phyloP scores from a whole-genome alignment of 2,329 filamentous ascomycete species.

The Dactylellina cionopaga region DNA sequence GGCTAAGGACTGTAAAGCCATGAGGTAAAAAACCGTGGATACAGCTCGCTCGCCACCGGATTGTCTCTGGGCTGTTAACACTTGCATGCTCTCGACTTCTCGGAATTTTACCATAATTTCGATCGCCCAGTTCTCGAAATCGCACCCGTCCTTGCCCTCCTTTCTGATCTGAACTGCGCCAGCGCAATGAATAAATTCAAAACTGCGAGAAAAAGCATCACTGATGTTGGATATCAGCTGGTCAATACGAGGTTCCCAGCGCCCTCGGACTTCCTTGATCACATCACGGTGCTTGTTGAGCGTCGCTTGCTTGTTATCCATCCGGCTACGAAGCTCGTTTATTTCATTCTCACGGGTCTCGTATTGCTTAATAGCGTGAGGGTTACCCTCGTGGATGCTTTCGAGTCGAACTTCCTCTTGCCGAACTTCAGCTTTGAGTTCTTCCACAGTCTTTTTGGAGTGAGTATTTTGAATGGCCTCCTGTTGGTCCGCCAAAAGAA shows the following conservation, averaged over 20 bases:
- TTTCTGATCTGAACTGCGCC: slow-evolving; percentile 90
- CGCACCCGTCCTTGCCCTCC: slow-evolving; percentile 72
- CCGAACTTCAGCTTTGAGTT: slow-evolving; percentile 77
- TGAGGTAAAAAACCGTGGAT: slow-evolving; percentile 98
- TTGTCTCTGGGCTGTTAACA: slow-evolving; percentile 90
- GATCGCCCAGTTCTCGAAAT: slow-evolving; percentile 89
- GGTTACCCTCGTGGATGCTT: slow-evolving; percentile 80
- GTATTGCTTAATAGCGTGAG: slow-evolving; percentile 78
- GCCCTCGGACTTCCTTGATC: slow-evolving; percentile 73
- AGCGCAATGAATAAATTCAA: slow-evolving; percentile 91
- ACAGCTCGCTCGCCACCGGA: slow-evolving; percentile 96
- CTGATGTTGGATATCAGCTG: slow-evolving; percentile 81
- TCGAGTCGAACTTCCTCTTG: slow-evolving; percentile 79
- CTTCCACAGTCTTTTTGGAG: slow-evolving; percentile 68
- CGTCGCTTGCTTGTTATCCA: slow-evolving; percentile 67
- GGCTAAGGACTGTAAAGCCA: slow-evolving; percentile 93
- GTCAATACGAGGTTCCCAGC: slow-evolving; percentile 88
- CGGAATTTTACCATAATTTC: slow-evolving; percentile 96
- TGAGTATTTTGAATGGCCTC: slow-evolving; percentile 63
- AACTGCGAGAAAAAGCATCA: slow-evolving; percentile 90
- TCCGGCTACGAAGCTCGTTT: slow-evolving; percentile 69
- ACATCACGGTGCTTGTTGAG: slow-evolving; percentile 68
- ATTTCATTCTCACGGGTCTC: slow-evolving; percentile 78
- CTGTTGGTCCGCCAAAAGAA: slow-evolving; percentile 46
- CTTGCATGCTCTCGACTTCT: slow-evolving; percentile 83